phyloP scores from a whole-genome alignment of 2,329 filamentous ascomycete genomes.

The Plectosphaerella sp. region DNA sequence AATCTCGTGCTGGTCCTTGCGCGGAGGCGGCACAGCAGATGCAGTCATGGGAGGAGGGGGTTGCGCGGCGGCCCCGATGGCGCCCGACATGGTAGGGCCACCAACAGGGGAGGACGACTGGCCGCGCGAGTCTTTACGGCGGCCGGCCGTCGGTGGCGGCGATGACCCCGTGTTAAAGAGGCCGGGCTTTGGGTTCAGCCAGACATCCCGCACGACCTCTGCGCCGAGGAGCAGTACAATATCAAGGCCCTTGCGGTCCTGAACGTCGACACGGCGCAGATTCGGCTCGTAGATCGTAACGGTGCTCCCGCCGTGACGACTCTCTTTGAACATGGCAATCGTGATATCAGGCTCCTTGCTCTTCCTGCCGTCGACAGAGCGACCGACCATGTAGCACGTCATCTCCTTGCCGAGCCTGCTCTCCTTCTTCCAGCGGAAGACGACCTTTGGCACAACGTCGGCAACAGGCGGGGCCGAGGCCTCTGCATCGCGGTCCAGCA shows the following conservation, averaged over 20 bases:
- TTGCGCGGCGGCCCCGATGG: conserved; percentile 20
- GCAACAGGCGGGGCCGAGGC: conserved; percentile 16
- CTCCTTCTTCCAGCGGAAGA: conserved; percentile 87
- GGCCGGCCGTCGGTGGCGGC: conserved; percentile 15
- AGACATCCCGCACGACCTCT: conserved; percentile 62
- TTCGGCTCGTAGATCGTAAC: conserved; percentile 93
- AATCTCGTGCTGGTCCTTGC: conserved; percentile 35
- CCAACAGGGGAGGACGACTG: conserved; percentile 21
- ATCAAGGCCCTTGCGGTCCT: conserved; percentile 91
- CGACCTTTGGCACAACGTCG: conserved; percentile 65
- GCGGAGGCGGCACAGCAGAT: conserved; percentile 14
- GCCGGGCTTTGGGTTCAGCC: conserved; percentile 61
- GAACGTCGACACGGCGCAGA: conserved; percentile 81
- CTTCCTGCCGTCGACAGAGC: conserved; percentile 67
- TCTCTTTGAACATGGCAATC: conserved; percentile 76
- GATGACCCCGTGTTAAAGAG: conserved; percentile 67
- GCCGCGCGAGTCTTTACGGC: conserved; percentile 39
- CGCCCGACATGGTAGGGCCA: conserved; percentile 39
- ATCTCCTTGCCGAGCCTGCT: conserved; percentile 82
- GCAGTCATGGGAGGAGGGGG: conserved; percentile 14
- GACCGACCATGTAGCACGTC: conserved; percentile 82
- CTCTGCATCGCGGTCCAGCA: conserved; percentile 67
- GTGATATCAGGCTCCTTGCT: conserved; percentile 93
- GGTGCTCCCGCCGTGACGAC: conserved; percentile 53
- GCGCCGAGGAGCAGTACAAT: conserved; percentile 66